Conservation (phyloP, 2,329 filamentous ascomycete genomes). For the Mycosphaerella sp. region DNA sequence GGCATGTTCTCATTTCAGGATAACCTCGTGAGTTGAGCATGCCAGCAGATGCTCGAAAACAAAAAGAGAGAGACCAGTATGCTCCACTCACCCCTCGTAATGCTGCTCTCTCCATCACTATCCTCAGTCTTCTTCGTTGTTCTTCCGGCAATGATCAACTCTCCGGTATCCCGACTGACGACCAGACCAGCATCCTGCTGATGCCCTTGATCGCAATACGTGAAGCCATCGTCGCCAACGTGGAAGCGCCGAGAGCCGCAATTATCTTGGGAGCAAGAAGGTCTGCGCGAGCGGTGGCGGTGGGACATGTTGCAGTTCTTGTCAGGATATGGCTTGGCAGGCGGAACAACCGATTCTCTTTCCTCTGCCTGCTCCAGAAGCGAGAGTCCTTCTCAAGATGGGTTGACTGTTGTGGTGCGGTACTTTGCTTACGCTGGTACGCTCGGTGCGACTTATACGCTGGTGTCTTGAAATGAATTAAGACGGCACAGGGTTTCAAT, state of each 20-base stretch:
- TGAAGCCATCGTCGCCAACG: conserved; percentile 67
- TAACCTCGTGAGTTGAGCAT: neutral
- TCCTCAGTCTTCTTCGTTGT: conserved; percentile 25
- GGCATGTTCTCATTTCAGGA: too few relatives aligned
- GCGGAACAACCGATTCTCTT: neutral
- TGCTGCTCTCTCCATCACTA: conserved; percentile 28
- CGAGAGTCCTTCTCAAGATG: too few relatives aligned
- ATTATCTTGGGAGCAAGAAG: conserved; percentile 36
- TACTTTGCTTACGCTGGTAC: too few relatives aligned
- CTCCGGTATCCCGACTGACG: conserved; percentile 32
- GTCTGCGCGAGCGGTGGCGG: conserved; percentile 11
- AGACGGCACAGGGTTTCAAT: too few relatives aligned
- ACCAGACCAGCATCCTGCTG: conserved; percentile 58
- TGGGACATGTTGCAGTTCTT: conserved; percentile 23
- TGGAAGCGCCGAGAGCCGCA: conserved; percentile 64
- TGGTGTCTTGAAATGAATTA: too few relatives aligned
- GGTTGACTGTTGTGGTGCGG: too few relatives aligned
- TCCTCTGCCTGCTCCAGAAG: neutral
- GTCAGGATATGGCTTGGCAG: neutral
- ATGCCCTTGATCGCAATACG: conserved; percentile 76
- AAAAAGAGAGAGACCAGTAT: neutral
- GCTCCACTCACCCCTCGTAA: conserved; percentile 13
- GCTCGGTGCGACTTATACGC: too few relatives aligned
- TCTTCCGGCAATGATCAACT: conserved; percentile 27
- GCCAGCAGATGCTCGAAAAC: neutral